These are phyloP conservation scores for Daedaleopsis sinensis DNA, from an alignment of 768 basidiomycete species.

Conservation along the genomic window DNA sequence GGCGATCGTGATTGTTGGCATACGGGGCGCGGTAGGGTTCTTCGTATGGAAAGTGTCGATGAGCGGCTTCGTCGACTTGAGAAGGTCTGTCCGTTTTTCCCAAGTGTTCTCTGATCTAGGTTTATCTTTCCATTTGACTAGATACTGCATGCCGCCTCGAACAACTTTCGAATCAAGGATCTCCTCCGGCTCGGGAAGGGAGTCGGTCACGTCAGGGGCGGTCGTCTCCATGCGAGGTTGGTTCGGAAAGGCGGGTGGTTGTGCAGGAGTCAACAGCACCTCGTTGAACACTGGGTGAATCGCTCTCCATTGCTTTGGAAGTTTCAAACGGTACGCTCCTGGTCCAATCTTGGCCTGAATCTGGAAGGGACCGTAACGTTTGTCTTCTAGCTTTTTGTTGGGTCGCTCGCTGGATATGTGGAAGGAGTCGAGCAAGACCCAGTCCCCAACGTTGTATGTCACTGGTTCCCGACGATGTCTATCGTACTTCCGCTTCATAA, in stretches of 20 bases:
- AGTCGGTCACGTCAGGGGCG: slow-evolving; percentile 15
- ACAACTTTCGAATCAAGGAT: slow-evolving; percentile 22
- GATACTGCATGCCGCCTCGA: slow-evolving; percentile 24
- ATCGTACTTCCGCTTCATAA: slow-evolving; percentile 32
- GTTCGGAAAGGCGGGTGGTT: slow-evolving; percentile 10
- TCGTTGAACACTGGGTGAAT: slow-evolving; percentile 32
- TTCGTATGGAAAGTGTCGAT: slow-evolving; percentile 12
- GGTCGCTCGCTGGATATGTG: slow-evolving; percentile 31
- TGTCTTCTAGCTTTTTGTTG: slow-evolving; percentile 28
- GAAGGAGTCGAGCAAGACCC: slow-evolving; percentile 31
- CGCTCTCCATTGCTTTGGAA: slow-evolving; percentile 28
- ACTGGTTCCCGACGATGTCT: background rate
- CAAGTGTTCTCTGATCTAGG: slow-evolving; percentile 21
- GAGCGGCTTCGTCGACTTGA: background rate
- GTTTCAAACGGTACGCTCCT: slow-evolving; percentile 25
- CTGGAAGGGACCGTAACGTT: slow-evolving; percentile 29
- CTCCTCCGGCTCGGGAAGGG: slow-evolving; percentile 21
- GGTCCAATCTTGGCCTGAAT: slow-evolving; percentile 27
- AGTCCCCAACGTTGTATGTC: slow-evolving; percentile 23
- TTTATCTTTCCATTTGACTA: slow-evolving; percentile 32
- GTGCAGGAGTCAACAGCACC: slow-evolving; percentile 21
- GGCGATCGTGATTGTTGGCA: slow-evolving; percentile 7
- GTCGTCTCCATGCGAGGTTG: slow-evolving; percentile 16
- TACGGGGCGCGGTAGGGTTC: slow-evolving; percentile 12
- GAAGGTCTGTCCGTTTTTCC: slow-evolving; percentile 14